Evolutionary conservation across 441 rosid species (phyloP).

Genomic region (Jatropha podagrica): DNA sequence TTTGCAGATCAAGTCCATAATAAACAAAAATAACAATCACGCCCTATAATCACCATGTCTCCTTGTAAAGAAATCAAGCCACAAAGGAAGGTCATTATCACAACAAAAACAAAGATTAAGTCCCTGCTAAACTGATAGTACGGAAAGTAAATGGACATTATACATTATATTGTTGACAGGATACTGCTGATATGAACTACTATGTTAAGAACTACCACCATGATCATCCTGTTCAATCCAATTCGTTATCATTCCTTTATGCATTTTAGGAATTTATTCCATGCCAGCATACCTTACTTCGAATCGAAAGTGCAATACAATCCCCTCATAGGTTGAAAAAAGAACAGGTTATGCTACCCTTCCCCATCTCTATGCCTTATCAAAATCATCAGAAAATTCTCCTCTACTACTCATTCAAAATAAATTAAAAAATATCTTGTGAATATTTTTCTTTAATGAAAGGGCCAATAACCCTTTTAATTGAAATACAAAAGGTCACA

Average conservation of each 20-base stretch:
- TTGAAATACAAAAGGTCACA: not conserved
- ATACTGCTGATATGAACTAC: not conserved
- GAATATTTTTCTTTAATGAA: no score
- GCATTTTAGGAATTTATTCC: not conserved
- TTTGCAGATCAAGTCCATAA: not conserved
- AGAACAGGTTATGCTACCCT: not conserved
- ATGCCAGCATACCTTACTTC: not conserved
- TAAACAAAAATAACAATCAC: slow-evolving; percentile 2
- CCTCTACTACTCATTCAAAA: no score
- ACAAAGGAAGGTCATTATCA: not conserved
- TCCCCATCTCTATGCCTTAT: not conserved
- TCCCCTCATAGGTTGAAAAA: not conserved
- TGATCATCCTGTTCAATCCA: not conserved
- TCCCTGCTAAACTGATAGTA: not conserved
- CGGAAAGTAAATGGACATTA: not conserved
- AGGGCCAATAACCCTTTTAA: not conserved
- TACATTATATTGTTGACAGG: not conserved
- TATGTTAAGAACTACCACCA: not conserved
- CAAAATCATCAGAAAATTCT: not conserved
- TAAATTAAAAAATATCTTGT: no score
- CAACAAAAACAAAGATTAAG: not conserved
- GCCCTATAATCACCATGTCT: not conserved
- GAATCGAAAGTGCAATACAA: not conserved
- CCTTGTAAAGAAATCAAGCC: not conserved
- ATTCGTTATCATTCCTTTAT: not conserved